phyloP scores from a whole-genome alignment of 345 rosid species.

The Salix caprea region DNA sequence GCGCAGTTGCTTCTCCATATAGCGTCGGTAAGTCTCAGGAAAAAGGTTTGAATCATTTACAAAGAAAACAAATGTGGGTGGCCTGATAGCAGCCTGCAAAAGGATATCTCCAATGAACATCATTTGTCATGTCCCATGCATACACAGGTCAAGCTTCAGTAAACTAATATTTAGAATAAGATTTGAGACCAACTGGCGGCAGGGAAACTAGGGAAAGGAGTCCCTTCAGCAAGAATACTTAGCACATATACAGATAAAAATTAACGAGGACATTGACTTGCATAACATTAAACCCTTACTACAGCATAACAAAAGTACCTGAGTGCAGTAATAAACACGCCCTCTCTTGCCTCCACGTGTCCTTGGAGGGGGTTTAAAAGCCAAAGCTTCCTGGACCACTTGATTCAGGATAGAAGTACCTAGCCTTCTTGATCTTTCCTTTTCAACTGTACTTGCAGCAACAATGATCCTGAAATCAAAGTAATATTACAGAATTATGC shows the following conservation, averaged over 20 bases:
- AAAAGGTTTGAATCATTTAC: conserved; percentile 87
- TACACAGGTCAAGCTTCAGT: neutral
- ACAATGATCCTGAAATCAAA: conserved; percentile 56
- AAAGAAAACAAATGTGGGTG: conserved; percentile 93
- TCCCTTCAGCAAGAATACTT: neutral
- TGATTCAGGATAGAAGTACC: conserved; percentile 78
- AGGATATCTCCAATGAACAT: conserved; percentile 9
- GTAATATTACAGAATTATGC: neutral
- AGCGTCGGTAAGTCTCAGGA: conserved; percentile 81
- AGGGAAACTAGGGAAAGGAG: neutral
- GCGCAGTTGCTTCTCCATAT: conserved; percentile 94
- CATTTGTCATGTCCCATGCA: neutral
- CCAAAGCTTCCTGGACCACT: conserved; percentile 77
- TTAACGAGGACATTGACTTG: neutral
- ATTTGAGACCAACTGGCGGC: neutral
- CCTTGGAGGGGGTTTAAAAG: conserved; percentile 91
- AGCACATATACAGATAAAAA: neutral
- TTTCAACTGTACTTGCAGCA: conserved; percentile 74
- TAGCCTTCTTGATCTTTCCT: conserved; percentile 89
- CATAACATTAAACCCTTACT: neutral
- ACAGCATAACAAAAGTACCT: conserved; percentile 41
- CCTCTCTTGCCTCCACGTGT: conserved; percentile 90
- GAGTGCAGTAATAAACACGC: conserved; percentile 86
- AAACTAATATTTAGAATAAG: neutral
- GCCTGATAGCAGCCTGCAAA: conserved; percentile 91